Evolutionary conservation across 805 yeast species (phyloP), one percentile per base, ranked within the genome.

Genomic region (Kuraishia cidri): DNA sequence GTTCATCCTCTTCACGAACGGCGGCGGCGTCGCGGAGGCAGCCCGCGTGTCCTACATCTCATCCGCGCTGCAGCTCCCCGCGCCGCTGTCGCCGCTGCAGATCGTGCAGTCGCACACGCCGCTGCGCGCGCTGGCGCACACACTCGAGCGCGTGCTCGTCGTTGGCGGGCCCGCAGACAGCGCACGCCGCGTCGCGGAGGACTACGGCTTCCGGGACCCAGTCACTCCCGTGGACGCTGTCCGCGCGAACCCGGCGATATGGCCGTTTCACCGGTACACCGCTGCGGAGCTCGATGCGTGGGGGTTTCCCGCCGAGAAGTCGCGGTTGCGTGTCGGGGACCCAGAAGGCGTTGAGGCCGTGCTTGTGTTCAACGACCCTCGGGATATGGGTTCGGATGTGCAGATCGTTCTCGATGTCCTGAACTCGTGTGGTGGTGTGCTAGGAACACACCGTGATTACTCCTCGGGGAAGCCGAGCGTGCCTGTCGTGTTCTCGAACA

Each of bases 31-130:
- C 21, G 56, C 70, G 9, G 97, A 87, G 47, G 38, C 46, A 4
- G 66, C 63, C n/a, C 61, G 95, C 28, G 74, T 76, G 2, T 59
- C 62, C 2, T 68, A 65, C 22, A 51, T 84, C 3, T 64, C 75
- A 2, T 46, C 58, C 6, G 54, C 55, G 23, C 53, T 81, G 33
- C 65, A 58, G 6, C 16, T 22, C 5, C 48, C 56, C 2, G n/a
- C n/a, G n/a, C 59, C 62, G 2, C 54, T 80, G n/a, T 57, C 69
- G 19, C 67, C 75, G 3, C 54, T 63, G 28, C 95, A 87, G 46
- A 62, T 88, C 28, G 75, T 88, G 12, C 94, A 83, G 54, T 75
- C 90, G 25, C 97, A 88, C 51, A 86, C 97, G 0, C 96, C 96
- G 1, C 75, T 79, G 66, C 71, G 69, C 41, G 67, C 77, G 0